Percentiles rank a stretch among this genome's conserved stretches.
phyloP scores from a whole-genome alignment of 208 protist genomes.

The Trypanosoma melophagium region DNA sequence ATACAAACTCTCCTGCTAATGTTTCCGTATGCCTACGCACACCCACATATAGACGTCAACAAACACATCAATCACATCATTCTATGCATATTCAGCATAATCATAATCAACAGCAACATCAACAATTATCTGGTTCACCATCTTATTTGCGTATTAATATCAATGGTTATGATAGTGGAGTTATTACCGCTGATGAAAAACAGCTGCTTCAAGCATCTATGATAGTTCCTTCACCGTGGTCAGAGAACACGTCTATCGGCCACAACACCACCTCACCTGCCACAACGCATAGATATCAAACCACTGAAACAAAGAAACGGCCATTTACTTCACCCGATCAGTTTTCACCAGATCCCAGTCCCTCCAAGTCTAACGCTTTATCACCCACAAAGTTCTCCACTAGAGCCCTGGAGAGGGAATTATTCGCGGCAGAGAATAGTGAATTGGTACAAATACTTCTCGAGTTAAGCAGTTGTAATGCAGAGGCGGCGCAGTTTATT shows the following conservation, averaged over 20 bases:
- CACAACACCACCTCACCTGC: constrained; percentile 3
- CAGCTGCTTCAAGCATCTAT: background rate
- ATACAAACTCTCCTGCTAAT: no score
- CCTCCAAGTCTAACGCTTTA: background rate
- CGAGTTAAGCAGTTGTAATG: constrained; percentile 64
- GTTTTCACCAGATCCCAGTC: background rate
- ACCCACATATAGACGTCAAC: no score
- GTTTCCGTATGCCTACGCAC: no score
- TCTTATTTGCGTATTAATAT: background rate
- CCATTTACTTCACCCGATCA: background rate
- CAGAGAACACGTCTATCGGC: constrained; percentile 14
- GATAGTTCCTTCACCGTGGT: constrained; percentile 17
- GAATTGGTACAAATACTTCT: constrained; percentile 75
- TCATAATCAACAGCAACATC: background rate
- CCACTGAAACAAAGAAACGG: constrained; percentile 11
- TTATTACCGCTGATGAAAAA: background rate
- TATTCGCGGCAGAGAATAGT: constrained; percentile 49
- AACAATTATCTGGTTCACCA: background rate
- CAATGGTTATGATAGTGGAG: background rate
- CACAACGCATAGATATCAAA: constrained; percentile 19
- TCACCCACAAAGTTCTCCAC: constrained; percentile 11
- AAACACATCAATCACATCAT: no score
- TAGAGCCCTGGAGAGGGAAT: constrained; percentile 51
- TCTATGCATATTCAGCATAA: no score
- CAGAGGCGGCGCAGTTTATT: constrained; percentile 64